Percentiles rank a stretch among this genome's conserved stretches.
These are phyloP conservation scores for Mayamaea pseudoterrestris DNA, from an alignment of 108 stramenopile species.

Conservation along the genomic window DNA sequence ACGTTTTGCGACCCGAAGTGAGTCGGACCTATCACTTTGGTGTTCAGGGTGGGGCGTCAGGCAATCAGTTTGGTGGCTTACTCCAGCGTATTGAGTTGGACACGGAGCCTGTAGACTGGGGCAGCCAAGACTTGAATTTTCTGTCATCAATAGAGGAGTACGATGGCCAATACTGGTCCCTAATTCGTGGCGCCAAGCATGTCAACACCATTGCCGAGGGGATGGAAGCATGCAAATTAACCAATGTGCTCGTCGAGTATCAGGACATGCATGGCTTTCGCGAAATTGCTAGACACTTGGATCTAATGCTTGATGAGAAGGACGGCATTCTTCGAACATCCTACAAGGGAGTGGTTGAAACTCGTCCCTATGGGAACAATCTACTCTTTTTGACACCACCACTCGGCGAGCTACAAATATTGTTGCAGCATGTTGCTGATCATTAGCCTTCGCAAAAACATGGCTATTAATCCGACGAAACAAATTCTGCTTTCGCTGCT, in stretches of 20 bases:
- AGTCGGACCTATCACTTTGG: conserved; percentile 87
- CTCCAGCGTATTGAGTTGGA: conserved; percentile 48
- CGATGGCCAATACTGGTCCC: conserved; percentile 28
- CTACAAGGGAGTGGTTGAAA: conserved; percentile 84
- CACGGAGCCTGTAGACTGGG: conserved; percentile 47
- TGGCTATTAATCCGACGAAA: too few relatives aligned
- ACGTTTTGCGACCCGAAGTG: conserved; percentile 73
- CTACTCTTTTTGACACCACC: conserved; percentile 48
- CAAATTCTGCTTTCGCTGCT: too few relatives aligned
- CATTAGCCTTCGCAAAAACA: too few relatives aligned
- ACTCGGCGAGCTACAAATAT: conserved; percentile 1
- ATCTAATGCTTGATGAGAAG: conserved; percentile 84
- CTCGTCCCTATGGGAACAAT: conserved; percentile 20
- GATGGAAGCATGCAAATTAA: conserved; percentile 10
- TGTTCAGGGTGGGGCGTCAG: conserved; percentile 40
- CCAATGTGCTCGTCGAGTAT: conserved; percentile 45
- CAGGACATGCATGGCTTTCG: conserved; percentile 27
- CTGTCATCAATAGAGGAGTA: conserved; percentile 34
- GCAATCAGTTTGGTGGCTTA: conserved; percentile 33
- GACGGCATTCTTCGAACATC: conserved; percentile 82
- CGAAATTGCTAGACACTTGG: conserved; percentile 34
- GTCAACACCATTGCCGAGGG: conserved; percentile 32
- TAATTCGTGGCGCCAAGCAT: conserved; percentile 24
- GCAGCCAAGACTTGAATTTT: conserved; percentile 31
- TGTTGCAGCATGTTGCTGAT: too few relatives aligned